These are phyloP conservation scores for Conticribra weissflogii DNA, from an alignment of 108 stramenopile genomes.

Conservation along the genomic window DNA sequence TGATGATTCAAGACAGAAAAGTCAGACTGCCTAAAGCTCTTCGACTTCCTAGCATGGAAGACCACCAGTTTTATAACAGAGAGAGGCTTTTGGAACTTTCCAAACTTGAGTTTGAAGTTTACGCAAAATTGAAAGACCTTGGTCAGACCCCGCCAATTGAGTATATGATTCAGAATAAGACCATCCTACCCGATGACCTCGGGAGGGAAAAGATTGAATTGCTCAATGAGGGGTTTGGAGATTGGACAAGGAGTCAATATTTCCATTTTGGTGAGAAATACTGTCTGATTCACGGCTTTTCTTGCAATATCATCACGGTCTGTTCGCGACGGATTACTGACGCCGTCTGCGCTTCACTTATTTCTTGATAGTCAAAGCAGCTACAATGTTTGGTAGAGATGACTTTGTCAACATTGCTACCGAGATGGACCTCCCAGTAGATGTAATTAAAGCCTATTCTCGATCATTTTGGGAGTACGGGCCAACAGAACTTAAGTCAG, in stretches of 20 bases:
- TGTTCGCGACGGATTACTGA: too few relatives aligned
- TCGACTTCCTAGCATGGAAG: constrained; percentile 90
- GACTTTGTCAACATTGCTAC: constrained; percentile 80
- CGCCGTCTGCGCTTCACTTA: too few relatives aligned
- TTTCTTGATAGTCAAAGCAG: constrained; percentile 75
- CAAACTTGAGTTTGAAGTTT: constrained; percentile 77
- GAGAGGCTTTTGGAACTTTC: constrained; percentile 85
- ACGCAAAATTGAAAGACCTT: constrained; percentile 79
- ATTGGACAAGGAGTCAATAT: constrained; percentile 90
- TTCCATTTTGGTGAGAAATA: too few relatives aligned
- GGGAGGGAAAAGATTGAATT: constrained; percentile 82
- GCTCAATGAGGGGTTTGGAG: constrained; percentile 84
- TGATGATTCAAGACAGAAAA: constrained; percentile 77
- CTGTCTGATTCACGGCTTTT: too few relatives aligned
- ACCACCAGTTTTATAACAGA: constrained; percentile 94
- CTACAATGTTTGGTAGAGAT: constrained; percentile 72
- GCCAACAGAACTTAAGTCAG: constrained; percentile 68
- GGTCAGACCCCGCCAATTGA: constrained; percentile 73
- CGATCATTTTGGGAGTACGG: constrained; percentile 88
- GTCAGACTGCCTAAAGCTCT: constrained; percentile 77
- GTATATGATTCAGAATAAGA: constrained; percentile 52
- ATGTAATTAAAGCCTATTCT: constrained; percentile 85
- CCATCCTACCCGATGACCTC: constrained; percentile 75
- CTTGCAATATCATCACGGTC: too few relatives aligned
- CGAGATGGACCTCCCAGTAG: constrained; percentile 88